Percentiles rank a stretch among this genome's conserved stretches.
phyloP scores from a whole-genome alignment of 495 filamentous ascomycete species.

The Aspergillus carlsbadensis region DNA sequence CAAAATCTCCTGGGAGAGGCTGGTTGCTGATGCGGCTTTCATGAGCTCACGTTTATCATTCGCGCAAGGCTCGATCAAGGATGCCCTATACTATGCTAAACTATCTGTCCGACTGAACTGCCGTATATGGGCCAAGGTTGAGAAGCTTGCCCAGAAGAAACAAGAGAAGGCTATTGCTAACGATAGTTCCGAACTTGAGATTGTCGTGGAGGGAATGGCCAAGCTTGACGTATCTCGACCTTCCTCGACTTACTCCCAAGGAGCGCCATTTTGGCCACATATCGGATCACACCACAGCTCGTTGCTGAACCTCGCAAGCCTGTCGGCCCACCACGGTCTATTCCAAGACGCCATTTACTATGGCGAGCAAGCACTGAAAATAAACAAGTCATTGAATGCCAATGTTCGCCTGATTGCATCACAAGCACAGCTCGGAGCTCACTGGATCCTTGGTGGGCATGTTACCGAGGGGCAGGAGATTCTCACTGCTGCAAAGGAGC shows the following conservation, averaged over 20 bases:
- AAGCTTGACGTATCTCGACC: constrained; percentile 41
- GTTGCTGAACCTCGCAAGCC: constrained; percentile 65
- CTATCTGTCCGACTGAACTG: constrained; percentile 64
- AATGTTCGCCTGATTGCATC: constrained; percentile 52
- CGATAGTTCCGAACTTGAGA: constrained; percentile 36
- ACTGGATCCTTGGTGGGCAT: constrained; percentile 63
- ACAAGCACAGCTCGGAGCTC: constrained; percentile 60
- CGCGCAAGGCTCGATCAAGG: constrained; percentile 59
- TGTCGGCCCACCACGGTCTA: constrained; percentile 81
- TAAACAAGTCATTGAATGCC: constrained; percentile 67
- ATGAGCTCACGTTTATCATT: constrained; percentile 64
- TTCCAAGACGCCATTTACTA: constrained; percentile 91
- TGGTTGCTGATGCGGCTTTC: constrained; percentile 52
- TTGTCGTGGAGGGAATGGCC: constrained; percentile 43
- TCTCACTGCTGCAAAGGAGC: constrained; percentile 49
- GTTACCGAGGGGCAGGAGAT: constrained; percentile 60
- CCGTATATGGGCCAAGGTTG: constrained; percentile 69
- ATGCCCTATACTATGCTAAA: constrained; percentile 66
- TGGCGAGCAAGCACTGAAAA: constrained; percentile 76
- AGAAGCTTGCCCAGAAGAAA: constrained; percentile 45
- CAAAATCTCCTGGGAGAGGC: constrained; percentile 45
- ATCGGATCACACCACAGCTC: constrained; percentile 68
- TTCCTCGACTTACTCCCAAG: constrained; percentile 39
- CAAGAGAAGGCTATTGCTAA: constrained; percentile 27
- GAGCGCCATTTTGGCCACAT: constrained; percentile 78